Evolutionary conservation across 805 yeast species (phyloP).

Genomic region (Barnettozyma vustinii): DNA sequence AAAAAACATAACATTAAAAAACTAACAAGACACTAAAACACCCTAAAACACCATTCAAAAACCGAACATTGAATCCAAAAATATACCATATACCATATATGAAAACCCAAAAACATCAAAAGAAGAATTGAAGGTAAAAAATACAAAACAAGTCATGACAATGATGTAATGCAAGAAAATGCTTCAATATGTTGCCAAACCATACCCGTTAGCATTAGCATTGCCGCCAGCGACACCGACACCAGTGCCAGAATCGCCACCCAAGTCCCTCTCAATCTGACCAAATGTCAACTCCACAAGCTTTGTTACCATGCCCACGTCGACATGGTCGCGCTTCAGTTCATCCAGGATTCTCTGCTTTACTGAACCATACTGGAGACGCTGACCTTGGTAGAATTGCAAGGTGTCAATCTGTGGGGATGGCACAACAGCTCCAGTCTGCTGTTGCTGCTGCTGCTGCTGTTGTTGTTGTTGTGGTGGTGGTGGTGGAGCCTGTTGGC

Average conservation of each 20-base stretch:
- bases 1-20: too few relatives aligned
- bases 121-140: neutral
- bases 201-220: neutral
- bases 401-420: constrained; percentile 3
- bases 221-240: neutral
- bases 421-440: neutral
- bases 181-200: neutral
- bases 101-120: neutral
- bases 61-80: neutral
- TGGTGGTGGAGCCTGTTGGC: neutral
- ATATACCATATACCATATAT: neutral
- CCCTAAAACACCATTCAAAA: neutral
- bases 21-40: neutral
- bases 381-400: constrained; percentile 18
- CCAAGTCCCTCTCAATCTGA: constrained; percentile 20
- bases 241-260: neutral
- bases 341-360: constrained; percentile 16
- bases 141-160: neutral
- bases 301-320: constrained; percentile 8
- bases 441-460: too few relatives aligned
- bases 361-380: constrained; percentile 19
- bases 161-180: neutral
- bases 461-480: too few relatives aligned
- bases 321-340: constrained; percentile 12
- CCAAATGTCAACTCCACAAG: constrained; percentile 18